Evolutionary conservation across 768 basidiomycete genomes (phyloP), one percentile per base, ranked within the genome.

Genomic region (Nevesoporus exiguus): DNA sequence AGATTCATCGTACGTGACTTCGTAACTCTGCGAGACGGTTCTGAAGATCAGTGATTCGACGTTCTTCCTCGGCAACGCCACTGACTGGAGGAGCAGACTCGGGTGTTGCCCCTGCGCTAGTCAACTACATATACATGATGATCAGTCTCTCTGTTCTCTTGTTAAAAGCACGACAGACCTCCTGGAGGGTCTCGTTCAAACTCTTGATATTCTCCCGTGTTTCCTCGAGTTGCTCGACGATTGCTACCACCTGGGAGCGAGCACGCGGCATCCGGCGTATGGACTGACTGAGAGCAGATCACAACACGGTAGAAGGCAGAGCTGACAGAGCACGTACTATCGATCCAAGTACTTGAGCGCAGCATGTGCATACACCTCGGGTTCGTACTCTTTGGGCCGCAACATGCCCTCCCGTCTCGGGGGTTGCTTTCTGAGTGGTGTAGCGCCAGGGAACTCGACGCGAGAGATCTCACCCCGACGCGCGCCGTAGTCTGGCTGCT

Each of bases 341-440:
- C 83, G 80, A 65, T 88, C 84, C 50, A 92, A 75, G 61, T 85
- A 90, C 69, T 84, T 89, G 56, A 88, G 65, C 0, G 90, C 88
- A 9, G 90, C 90, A 55, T 82, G 75, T 0, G 83, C 86, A 67
- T 89, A 90, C 14, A 88, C 76, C 66, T 90, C 88, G 7, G 89
- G 88, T 22, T 88, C 84, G 8, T 80, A 72, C 21, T 84, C 83
- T 34, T 68, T 62, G 17, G 71, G 69, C 34, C 49, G 63, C 55
- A 52, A 55, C 56, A 57, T 54, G 51, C 74, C 74, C 41, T 74
- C 74, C 48, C 71, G 76, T 61, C 68, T 78, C 33, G 62, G 59
- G 5, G 71, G 63, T 52, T 76, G 81, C 52, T 69, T 74, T 49
- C 78, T 76, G 39, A 89, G 77, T 13, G 88, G 89, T 0, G 89